Evolutionary conservation across 2,329 filamentous ascomycete genomes (phyloP), one percentile per base, ranked within the genome.

Genomic region (Fusarium tanahbumbuense): DNA sequence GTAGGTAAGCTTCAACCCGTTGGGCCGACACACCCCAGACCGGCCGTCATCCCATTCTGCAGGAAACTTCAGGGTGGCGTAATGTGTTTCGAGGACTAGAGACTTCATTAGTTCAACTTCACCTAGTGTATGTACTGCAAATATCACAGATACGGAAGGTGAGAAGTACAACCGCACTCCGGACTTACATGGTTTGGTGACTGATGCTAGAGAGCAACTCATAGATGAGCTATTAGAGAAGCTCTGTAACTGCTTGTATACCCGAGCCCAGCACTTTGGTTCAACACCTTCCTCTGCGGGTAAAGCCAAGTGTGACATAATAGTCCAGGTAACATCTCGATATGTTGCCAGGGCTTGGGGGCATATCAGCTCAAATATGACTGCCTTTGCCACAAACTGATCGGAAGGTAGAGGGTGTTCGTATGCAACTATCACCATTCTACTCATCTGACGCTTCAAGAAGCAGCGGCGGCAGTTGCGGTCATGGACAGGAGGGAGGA

Each of bases 291-390:
- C 48, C 22, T 74, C 72, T 6, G 49, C n/a, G 3, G 70, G 68
- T 10, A 74, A 70, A 8, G 78, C 79, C 5, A 83, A 54, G 1
- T 59, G 57, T 1, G 70, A 71, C 3, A 82, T 68, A 5, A 84
- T 70, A 3, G 62, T 64, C 83, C 81, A 85, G 0, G 83, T 84
- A 0, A 74, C 73, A 61, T 82, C 80, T 15, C 83, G 78, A 62
- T 85, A 85, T 0, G 69, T 65, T 1, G 78, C 72, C 27, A 84
- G 76, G 0, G 65, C 66, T 8, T 64, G 53, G 0, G 82, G 82
- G 15, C 79, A 79, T 2, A 65, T 60, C 0, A 85, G 76, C 62
- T 85, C 83, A 30, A 84, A 84, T 0, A 84, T 68, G 0, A 81
- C 77, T 7, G 76, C 76, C 37, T 80, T 80, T 0, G 77, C 75